These are phyloP conservation scores for Leccinum barrowsii DNA, from an alignment of 768 basidiomycete species.

Conservation along the genomic window DNA sequence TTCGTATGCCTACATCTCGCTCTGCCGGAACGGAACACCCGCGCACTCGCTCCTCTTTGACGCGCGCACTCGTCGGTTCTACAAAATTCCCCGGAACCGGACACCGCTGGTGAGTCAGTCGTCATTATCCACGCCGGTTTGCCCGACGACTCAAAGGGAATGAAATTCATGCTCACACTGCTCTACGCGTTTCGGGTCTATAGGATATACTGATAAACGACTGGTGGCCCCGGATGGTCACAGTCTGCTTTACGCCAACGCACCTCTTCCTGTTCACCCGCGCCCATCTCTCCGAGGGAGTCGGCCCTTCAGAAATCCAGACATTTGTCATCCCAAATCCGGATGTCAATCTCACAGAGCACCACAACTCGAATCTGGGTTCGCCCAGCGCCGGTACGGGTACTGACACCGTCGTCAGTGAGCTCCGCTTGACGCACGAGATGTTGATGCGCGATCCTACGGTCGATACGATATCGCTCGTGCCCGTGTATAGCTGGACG, in stretches of 20 bases:
- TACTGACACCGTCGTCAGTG: neutral
- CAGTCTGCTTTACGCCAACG: conserved; percentile 10
- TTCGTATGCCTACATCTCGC: conserved; percentile 12
- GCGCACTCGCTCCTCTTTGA: conserved; percentile 16
- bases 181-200: too few relatives aligned
- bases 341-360: too few relatives aligned
- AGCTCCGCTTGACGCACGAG: conserved; percentile 22
- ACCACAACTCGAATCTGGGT: neutral
- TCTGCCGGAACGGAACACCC: conserved; percentile 6
- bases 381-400: neutral
- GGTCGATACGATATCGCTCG: neutral
- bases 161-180: too few relatives aligned
- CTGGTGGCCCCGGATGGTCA: conserved; percentile 15
- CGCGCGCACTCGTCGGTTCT: conserved; percentile 9
- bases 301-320: conserved; percentile 15
- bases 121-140: too few relatives aligned
- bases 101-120: conserved; percentile 6
- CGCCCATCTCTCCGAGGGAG: conserved; percentile 5
- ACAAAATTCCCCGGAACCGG: conserved; percentile 17
- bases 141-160: too few relatives aligned
- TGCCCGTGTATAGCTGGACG: conserved; percentile 10
- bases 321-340: conserved; percentile 11
- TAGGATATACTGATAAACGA: conserved; percentile 13
- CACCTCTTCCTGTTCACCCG: conserved; percentile 13
- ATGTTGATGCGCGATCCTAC: neutral